A percentile compares a stretch with the other conserved stretches of the same genome.
These are phyloP conservation scores for Mortierella alpina DNA, from an alignment of 192 early-diverging fungal genomes.

Conservation along the genomic window DNA sequence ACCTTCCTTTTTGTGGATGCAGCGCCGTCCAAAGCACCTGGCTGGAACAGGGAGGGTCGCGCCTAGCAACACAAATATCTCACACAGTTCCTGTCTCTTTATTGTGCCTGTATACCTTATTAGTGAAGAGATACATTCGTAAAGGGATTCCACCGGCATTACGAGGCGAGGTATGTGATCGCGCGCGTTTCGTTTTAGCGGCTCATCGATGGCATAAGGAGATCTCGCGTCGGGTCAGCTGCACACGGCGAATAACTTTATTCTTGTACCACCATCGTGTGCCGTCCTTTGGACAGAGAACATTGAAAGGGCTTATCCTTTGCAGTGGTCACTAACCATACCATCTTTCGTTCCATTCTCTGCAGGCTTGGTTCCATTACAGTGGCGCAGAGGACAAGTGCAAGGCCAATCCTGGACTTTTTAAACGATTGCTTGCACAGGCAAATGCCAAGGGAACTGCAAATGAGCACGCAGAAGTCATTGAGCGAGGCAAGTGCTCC, in stretches of 20 bases:
- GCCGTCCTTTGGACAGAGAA: no score
- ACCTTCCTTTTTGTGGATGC: neutral
- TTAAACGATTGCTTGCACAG: constrained; percentile 57
- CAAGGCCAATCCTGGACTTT: constrained; percentile 67
- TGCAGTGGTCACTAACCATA: neutral
- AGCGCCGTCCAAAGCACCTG: neutral
- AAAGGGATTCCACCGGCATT: constrained; percentile 82
- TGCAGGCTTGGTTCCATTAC: constrained; percentile 76
- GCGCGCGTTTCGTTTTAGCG: constrained; percentile 5
- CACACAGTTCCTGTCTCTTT: neutral
- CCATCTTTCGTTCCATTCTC: neutral
- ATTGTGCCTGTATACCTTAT: neutral
- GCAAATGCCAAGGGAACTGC: constrained; percentile 57
- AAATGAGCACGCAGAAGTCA: constrained; percentile 75
- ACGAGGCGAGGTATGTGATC: constrained; percentile 61
- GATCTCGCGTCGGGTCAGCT: no score
- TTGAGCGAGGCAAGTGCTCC: constrained; percentile 68
- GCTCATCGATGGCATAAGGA: neutral
- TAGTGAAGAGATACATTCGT: constrained; percentile 80
- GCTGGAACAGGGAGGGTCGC: neutral
- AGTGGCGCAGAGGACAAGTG: constrained; percentile 74
- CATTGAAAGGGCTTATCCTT: neutral
- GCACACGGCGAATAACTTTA: neutral
- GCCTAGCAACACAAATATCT: neutral
- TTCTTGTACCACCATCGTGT: constrained; percentile 7